Evolutionary conservation across 1,284 basidiomycete species (phyloP), one percentile per base, ranked within the genome.

Genomic region (Mycena sp.): DNA sequence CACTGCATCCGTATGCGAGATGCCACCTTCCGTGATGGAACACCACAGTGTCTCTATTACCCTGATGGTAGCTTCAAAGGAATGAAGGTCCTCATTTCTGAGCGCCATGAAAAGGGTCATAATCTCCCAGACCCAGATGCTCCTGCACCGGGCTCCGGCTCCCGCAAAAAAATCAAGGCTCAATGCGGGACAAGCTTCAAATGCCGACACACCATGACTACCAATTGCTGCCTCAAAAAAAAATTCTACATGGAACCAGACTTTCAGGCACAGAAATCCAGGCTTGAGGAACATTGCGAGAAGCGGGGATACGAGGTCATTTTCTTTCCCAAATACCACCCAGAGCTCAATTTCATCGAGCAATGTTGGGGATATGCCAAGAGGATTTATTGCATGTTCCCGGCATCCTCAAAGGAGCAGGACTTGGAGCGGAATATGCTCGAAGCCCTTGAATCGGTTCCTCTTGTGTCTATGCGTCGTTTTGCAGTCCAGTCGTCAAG

Each of bases 261-360:
- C 29, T 62, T 62, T 21, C 41, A 37, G n/a, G 21, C 21, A 4
- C 60, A 62, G 45, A 62, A 62, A 50, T 62, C 60, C 3, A n/a
- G 17, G n/a, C 43, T 58, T 6, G 56, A 58, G 32, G 56, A 58
- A 26, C 56, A 58, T 30, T 58, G 56, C 30, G 45, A 32, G n/a
- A 16, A 26, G 19, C 57, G 57, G 14, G 57, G 57, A 26, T 59
- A 59, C 38, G 32, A 40, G 14, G 48, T 59, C 25, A 51, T 59
- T 28, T 51, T 59, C 35, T 52, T 59, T 16, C 45, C 46, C 11
- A 58, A 58, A 49, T 58, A 29, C 21, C 55, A 58, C 44, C 32
- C 32, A 35, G 32, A 35, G 32, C 32, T 35, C 32, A 35, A 35
- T 35, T 35, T 35, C 14, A 26, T 53, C 26, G n/a, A 44, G 53